These are phyloP conservation scores for Fusarium nurragi DNA, from an alignment of 2,329 filamentous ascomycete genomes.

Conservation along the genomic window DNA sequence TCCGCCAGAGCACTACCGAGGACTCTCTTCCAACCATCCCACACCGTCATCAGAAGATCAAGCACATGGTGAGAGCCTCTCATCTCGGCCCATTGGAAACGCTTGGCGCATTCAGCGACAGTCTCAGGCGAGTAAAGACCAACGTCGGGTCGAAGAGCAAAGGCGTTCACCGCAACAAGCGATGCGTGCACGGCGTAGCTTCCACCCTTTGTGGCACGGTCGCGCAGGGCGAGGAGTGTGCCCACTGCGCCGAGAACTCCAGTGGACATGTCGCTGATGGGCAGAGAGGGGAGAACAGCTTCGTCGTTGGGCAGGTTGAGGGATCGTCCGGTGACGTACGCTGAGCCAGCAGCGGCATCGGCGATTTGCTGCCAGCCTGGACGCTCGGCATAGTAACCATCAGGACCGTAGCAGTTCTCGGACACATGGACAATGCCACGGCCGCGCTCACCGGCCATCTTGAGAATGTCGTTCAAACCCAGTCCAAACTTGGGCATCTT, in stretches of 20 bases:
- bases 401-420: constrained; percentile 71
- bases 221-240: constrained; percentile 46
- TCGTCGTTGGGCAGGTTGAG: constrained; percentile 1
- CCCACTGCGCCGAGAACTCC: constrained; percentile 48
- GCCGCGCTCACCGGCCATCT: constrained; percentile 51
- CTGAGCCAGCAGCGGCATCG: constrained; percentile 50
- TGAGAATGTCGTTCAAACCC: constrained; percentile 12
- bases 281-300: constrained; percentile 37
- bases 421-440: constrained; percentile 71
- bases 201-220: constrained; percentile 41
- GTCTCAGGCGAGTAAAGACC: constrained; percentile 8
- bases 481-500: constrained; percentile 25
- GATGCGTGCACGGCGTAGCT: constrained; percentile 22
- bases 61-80: constrained; percentile 21
- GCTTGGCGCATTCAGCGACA: background rate
- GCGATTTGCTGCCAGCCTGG: constrained; percentile 75
- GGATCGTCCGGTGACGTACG: constrained; percentile 10
- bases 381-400: constrained; percentile 65
- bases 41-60: constrained; percentile 16
- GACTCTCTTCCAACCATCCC: constrained; percentile 19
- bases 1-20: background rate
- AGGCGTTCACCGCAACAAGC: constrained; percentile 3
- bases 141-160: constrained; percentile 3
- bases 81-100: constrained; percentile 27
- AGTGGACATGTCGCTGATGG: constrained; percentile 51